Conservation (phyloP, 208 protist species). For the Lotmaria passim region DNA sequence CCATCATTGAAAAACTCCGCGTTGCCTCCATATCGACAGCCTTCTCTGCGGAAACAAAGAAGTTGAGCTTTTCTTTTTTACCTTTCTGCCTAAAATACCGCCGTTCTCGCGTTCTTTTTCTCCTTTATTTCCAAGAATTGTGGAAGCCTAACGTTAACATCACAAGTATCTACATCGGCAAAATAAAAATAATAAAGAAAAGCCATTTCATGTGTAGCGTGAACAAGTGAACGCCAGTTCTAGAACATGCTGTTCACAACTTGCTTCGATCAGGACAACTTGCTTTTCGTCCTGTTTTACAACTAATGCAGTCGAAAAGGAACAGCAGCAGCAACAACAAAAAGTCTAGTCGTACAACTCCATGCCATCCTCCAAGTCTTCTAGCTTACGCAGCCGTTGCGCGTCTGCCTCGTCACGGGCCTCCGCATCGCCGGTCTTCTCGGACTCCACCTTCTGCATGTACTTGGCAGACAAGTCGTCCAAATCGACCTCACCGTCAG, state of each 20-base stretch:
- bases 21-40: no score
- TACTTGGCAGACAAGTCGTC: constrained; percentile 64
- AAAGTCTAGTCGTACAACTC: constrained; percentile 49
- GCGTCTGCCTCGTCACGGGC: constrained; percentile 51
- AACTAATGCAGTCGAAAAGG: no score
- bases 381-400: constrained; percentile 59
- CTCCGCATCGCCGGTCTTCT: constrained; percentile 43
- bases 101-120: neutral
- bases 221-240: no score
- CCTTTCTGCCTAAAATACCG: neutral
- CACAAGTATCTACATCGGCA: neutral
- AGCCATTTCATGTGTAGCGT: neutral
- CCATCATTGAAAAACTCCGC: no score
- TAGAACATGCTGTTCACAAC: no score
- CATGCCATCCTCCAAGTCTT: constrained; percentile 85
- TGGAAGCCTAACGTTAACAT: neutral
- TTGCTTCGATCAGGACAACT: no score
- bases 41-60: no score
- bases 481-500: constrained; percentile 50
- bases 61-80: no score
- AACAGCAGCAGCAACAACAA: neutral
- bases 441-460: constrained; percentile 48
- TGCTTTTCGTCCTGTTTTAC: no score
- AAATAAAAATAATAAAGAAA: neutral
- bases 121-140: neutral